Evolutionary conservation across 1,139 yeast species (phyloP).

Genomic region (Protomyces lactucae-debilis): DNA sequence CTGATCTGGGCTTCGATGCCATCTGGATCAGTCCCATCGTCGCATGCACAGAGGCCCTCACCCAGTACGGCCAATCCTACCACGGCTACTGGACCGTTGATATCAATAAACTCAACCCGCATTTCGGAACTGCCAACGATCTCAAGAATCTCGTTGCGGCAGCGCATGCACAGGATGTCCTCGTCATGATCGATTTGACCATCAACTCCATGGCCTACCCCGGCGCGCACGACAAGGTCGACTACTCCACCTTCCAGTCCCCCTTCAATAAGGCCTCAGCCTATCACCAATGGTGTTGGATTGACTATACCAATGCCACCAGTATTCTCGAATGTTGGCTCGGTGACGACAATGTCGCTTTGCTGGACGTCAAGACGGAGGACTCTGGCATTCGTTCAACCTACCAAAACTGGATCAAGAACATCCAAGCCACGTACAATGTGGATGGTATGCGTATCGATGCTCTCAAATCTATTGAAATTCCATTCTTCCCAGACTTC

Average conservation of each 20-base stretch:
- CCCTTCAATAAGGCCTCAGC: slow-evolving; percentile 28
- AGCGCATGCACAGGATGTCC: slow-evolving; percentile 29
- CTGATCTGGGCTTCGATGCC: slow-evolving; percentile 30
- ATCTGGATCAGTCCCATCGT: slow-evolving; percentile 31
- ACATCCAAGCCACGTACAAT: slow-evolving; percentile 15
- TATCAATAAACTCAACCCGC: slow-evolving; percentile 25
- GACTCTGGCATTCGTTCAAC: slow-evolving; percentile 10
- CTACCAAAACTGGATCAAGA: slow-evolving; percentile 16
- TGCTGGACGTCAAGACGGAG: slow-evolving; percentile 27
- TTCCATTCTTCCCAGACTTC: slow-evolving; percentile 25
- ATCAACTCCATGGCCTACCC: slow-evolving; percentile 29
- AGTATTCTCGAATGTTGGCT: slow-evolving; percentile 30
- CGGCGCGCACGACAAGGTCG: slow-evolving; percentile 11
- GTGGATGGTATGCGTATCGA: slow-evolving; percentile 31
- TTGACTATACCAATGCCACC: slow-evolving; percentile 28
- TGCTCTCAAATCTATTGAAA: slow-evolving; percentile 27
- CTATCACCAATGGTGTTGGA: slow-evolving; percentile 27
- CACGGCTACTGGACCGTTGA: slow-evolving; percentile 31
- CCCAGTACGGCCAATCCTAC: slow-evolving; percentile 27
- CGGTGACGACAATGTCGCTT: slow-evolving; percentile 26
- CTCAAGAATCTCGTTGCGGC: slow-evolving; percentile 25
- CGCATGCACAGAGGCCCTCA: slow-evolving; percentile 22
- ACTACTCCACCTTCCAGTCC: slow-evolving; percentile 12
- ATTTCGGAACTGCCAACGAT: slow-evolving; percentile 28
- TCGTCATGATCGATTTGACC: slow-evolving; percentile 29